A percentile compares a stretch with the other conserved stretches of the same genome.
Evolutionary conservation across 495 filamentous ascomycete species (phyloP).

Genomic region (Bacidia gigantensis): DNA sequence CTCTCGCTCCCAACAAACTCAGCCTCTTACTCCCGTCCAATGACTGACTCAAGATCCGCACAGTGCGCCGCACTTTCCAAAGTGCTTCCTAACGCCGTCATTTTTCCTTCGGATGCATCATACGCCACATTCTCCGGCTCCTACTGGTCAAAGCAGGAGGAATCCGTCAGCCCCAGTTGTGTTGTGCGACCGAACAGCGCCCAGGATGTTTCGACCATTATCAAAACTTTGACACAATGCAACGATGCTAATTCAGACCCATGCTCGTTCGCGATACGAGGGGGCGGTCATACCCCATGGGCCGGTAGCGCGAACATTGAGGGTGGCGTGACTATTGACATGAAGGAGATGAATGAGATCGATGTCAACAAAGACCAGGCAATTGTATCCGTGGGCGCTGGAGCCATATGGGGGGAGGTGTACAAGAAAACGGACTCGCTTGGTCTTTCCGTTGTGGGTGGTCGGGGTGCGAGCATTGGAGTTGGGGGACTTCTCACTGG

Average conservation of each 20-base stretch:
- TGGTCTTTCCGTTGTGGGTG: conserved; percentile 25
- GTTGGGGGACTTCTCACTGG: conserved; percentile 34
- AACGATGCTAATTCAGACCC: not conserved
- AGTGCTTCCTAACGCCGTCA: too few relatives aligned
- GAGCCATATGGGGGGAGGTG: conserved; percentile 24
- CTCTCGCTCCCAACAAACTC: too few relatives aligned
- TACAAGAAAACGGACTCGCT: conserved; percentile 24
- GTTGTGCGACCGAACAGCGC: not conserved
- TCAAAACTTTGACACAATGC: not conserved
- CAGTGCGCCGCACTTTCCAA: too few relatives aligned
- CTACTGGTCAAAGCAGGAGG: not conserved
- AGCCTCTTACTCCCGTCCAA: too few relatives aligned
- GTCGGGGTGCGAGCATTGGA: conserved; percentile 25
- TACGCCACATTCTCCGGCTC: not conserved
- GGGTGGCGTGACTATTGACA: conserved; percentile 11
- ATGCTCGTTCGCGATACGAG: conserved; percentile 31
- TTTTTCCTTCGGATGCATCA: too few relatives aligned
- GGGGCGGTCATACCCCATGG: conserved; percentile 31
- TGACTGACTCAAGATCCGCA: too few relatives aligned
- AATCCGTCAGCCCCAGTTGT: not conserved
- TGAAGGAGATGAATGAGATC: conserved; percentile 15
- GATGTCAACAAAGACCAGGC: conserved; percentile 9
- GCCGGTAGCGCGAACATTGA: conserved; percentile 10
- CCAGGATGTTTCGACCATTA: not conserved
- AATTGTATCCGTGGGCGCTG: conserved; percentile 21